Evolutionary conservation across 2,329 filamentous ascomycete genomes (phyloP), one percentile per base, ranked within the genome.

Genomic region (Sporothrix protearum): DNA sequence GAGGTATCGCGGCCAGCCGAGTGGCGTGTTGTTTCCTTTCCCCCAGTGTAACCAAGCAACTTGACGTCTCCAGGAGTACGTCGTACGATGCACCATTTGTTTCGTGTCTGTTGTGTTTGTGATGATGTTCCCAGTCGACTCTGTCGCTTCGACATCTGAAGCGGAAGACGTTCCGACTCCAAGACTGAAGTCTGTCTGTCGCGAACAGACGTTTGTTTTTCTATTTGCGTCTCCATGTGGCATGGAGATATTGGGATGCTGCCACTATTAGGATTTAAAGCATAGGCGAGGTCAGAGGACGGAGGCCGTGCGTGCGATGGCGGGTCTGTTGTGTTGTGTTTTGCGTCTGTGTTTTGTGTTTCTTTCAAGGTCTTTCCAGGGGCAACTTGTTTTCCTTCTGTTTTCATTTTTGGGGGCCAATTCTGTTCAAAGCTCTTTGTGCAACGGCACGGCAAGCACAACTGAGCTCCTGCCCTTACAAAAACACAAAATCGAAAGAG

Each of bases 41-140:
- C 12, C 36, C 36, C 36, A 39, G 59, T 64, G 12, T 12, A 5
- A 45, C 59, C 16, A 28, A 3, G 19, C 49, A 5, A 45, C 59
- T 28, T 45, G 14, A 47, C 49, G 19, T 36, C 19, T 25, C 22
- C 22, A 49, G 25, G 7, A 28, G 22, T n/a, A 7, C 12, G 64
- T 7, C 53, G 22, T n/a, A 7, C 12, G 64, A 14, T 68, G 64
- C 64, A 47, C 64, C 30, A 68, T 68, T 68, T 68, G 64, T 68
- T 39, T 51, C 47, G 45, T 39, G 42, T 53, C 45, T 53, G 45
- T 10, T 53, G 47, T 39, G 28, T 39, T 19, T 53, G n/a, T 53
- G 49, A 9, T 53, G 9, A 28, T 53, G 22, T 53, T 8, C 19
- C 9, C 49, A 22, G 22, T 51, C 49, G 10, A 51, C 10, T 25